These are phyloP conservation scores for Neurospora discreta DNA, from an alignment of 495 filamentous ascomycete genomes.

Conservation along the genomic window DNA sequence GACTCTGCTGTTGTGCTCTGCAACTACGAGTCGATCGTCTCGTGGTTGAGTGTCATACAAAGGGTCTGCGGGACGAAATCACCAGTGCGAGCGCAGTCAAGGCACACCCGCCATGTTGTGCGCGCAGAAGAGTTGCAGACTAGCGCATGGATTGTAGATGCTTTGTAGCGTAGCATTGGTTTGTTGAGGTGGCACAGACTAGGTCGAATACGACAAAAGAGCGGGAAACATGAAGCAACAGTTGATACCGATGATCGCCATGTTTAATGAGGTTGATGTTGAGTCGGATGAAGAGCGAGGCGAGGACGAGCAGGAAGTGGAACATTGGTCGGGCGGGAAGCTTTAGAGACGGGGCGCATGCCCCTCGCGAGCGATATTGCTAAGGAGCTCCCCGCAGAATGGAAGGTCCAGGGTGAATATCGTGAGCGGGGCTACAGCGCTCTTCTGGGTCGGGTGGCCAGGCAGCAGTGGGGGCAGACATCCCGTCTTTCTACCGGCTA, in stretches of 20 bases:
- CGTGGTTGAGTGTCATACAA: not conserved
- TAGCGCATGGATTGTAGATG: not conserved
- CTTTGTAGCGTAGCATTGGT: not conserved
- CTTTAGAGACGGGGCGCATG: not conserved
- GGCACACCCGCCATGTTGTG: not conserved
- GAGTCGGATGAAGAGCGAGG: not conserved
- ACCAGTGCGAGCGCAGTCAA: not conserved
- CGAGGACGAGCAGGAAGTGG: not conserved
- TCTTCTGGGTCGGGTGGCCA: not conserved
- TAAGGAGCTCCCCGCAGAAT: not conserved
- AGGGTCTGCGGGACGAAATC: not conserved
- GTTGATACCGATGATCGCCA: not conserved
- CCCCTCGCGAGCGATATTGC: not conserved
- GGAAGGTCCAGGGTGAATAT: not conserved
- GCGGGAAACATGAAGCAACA: not conserved
- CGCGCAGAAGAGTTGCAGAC: not conserved
- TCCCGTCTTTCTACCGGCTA: not conserved
- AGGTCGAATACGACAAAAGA: not conserved
- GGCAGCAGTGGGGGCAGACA: not conserved
- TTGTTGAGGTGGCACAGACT: not conserved
- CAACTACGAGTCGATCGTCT: not conserved
- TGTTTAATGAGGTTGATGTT: not conserved
- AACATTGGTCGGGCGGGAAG: not conserved
- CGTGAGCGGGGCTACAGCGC: not conserved
- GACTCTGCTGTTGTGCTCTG: not conserved